phyloP scores from a whole-genome alignment of 2,329 filamentous ascomycete species.

The Ophiostoma perfectum region DNA sequence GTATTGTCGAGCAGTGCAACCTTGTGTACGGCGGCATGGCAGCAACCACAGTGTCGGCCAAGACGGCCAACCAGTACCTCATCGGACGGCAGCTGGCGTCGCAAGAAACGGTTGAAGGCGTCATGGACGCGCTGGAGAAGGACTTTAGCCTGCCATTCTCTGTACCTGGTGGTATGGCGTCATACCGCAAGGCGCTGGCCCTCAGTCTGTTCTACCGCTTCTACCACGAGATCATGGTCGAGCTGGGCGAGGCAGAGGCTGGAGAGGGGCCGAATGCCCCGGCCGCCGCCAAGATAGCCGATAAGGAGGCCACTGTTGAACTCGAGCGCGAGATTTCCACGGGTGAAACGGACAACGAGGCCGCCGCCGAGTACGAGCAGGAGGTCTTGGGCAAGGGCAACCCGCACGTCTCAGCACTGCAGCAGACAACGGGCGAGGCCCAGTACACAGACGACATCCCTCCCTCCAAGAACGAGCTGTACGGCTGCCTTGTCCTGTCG shows the following conservation, averaged over 20 bases:
- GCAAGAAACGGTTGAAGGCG: conserved; percentile 76
- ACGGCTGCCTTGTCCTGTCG: conserved; percentile 81
- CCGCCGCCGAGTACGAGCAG: conserved; percentile 71
- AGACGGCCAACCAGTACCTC: conserved; percentile 67
- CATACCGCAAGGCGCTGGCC: conserved; percentile 84
- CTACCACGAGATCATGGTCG: conserved; percentile 78
- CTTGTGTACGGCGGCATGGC: conserved; percentile 96
- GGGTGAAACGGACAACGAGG: conserved; percentile 71
- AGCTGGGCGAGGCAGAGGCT: conserved; percentile 41
- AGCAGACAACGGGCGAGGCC: conserved; percentile 89
- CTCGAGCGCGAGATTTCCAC: conserved; percentile 78
- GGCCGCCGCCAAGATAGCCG: conserved; percentile 19
- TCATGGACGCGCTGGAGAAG: conserved; percentile 80
- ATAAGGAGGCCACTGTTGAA: conserved; percentile 64
- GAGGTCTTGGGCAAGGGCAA: conserved; percentile 80
- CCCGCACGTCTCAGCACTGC: conserved; percentile 82
- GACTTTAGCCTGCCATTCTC: conserved; percentile 88
- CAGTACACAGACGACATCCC: conserved; percentile 97
- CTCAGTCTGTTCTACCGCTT: conserved; percentile 96
- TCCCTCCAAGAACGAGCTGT: conserved; percentile 76
- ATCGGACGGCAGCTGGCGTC: conserved; percentile 74
- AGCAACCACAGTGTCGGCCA: conserved; percentile 80
- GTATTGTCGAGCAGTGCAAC: conserved; percentile 67
- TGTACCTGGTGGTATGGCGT: conserved; percentile 95
- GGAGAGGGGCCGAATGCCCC: no score